Conservation (phyloP, 192 early-diverging fungal species). For the Podila epigama region DNA sequence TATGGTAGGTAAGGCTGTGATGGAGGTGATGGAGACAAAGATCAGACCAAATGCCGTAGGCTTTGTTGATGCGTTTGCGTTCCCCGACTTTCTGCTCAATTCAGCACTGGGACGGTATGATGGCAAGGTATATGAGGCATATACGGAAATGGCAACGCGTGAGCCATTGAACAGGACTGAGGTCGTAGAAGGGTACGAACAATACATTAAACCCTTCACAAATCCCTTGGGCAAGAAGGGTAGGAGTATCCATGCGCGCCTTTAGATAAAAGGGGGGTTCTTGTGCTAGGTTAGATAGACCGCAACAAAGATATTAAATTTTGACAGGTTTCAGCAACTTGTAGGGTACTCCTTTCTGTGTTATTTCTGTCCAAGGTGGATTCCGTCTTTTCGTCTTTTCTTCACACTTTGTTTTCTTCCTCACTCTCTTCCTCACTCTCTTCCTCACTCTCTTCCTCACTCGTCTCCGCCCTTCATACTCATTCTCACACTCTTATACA, state of each 20-base stretch:
- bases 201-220: constrained; percentile 31
- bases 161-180: constrained; percentile 45
- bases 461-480: not conserved
- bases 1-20: constrained; percentile 56
- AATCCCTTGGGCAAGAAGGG: constrained; percentile 33
- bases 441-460: not conserved
- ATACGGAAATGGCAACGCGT: constrained; percentile 48
- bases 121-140: constrained; percentile 76
- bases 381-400: not conserved
- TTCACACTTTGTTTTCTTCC: not conserved
- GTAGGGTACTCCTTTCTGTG: not conserved
- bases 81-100: constrained; percentile 78
- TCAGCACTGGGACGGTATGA: constrained; percentile 79
- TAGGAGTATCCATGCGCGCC: constrained; percentile 13
- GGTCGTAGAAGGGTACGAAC: constrained; percentile 37
- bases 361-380: not conserved
- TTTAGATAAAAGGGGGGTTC: not conserved
- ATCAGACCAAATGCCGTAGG: constrained; percentile 78
- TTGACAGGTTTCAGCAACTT: not conserved
- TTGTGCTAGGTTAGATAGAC: not conserved
- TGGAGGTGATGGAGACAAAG: constrained; percentile 58
- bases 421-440: too few species aligned
- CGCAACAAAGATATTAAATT: not conserved
- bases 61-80: constrained; percentile 81
- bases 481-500: not conserved